Evolutionary conservation across 2,329 filamentous ascomycete species (phyloP), one percentile per base, ranked within the genome.

Genomic region (Emydomyces testavorans): DNA sequence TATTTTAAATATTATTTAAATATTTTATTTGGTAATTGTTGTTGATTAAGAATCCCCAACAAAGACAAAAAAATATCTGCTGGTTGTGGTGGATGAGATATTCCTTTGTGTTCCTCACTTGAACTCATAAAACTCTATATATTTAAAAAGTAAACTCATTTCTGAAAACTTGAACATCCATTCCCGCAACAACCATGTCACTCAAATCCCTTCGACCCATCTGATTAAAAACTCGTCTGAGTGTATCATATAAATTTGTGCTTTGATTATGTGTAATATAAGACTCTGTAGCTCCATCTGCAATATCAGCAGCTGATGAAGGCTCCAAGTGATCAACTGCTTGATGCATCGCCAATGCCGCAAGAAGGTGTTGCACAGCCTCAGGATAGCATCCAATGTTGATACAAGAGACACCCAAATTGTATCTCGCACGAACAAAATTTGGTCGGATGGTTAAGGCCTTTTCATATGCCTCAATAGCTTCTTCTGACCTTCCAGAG

Each of bases 341-440:
- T 64, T 92, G 89, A 73, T 98, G 92, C 89, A 98, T 95, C 47
- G 83, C 83, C 42, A 98, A 74, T 0, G 92, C 90, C 2, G 89
- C 86, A 11, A 98, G 77, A 49, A 98, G 77, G 68, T 98, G 92
- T 52, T 87, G 83, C 1, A 92, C 92, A 0, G 92, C 92, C 69
- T 96, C 86, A 13, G 85, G 83, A 64, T 88, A 89, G 67, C 90
- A 95, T 47, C 89, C 89, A 57, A 96, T 94, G 68, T 96, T 96
- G 66, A 98, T 96, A 66, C 92, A 96, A 51, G 80, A 86, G 7
- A 96, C 92, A 38, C 92, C 92, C 1, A 98, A 78, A 67, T 98
- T 98, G 72, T 98, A 98, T 37, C 92, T 78, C 2, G 92, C 92
- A 50, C 92, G 85, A 15, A 98, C 93, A 62, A 98, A 98, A 71